Conservation (phyloP, 192 early-diverging fungal species). For the Backusella sp. region DNA sequence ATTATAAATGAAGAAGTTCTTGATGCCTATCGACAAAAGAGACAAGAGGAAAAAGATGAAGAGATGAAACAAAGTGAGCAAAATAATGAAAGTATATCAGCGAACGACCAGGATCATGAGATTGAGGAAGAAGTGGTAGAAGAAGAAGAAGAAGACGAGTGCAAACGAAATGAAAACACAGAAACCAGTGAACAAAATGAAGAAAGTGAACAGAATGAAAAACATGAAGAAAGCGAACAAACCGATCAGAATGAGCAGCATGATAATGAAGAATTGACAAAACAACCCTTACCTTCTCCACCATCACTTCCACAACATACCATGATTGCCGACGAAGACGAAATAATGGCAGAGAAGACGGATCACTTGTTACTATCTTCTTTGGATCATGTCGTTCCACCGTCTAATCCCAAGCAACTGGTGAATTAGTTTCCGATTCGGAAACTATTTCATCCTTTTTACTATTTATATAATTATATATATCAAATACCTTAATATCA, state of each 20-base stretch:
- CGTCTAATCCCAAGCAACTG: neutral
- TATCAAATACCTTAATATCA: neutral
- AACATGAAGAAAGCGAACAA: neutral
- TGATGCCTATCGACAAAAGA: neutral
- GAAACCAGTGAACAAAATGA: neutral
- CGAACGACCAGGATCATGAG: neutral
- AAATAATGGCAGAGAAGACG: constrained; percentile 1
- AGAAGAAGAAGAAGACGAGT: neutral
- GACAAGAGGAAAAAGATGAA: neutral
- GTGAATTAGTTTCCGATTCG: constrained; percentile 2
- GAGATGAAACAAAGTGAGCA: neutral
- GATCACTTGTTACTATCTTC: neutral
- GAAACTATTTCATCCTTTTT: neutral
- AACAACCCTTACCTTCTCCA: neutral
- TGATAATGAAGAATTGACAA: neutral
- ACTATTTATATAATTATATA: neutral
- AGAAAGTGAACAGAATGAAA: neutral
- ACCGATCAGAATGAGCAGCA: neutral
- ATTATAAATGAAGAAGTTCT: neutral
- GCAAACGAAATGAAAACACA: neutral
- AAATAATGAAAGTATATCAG: too few relatives aligned
- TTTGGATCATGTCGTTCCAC: neutral
- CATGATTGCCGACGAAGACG: neutral
- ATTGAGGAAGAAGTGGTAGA: neutral
- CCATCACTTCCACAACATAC: neutral